These are phyloP conservation scores for Sphaerulina populicola DNA, from an alignment of 2,329 filamentous ascomycete species.

Conservation along the genomic window DNA sequence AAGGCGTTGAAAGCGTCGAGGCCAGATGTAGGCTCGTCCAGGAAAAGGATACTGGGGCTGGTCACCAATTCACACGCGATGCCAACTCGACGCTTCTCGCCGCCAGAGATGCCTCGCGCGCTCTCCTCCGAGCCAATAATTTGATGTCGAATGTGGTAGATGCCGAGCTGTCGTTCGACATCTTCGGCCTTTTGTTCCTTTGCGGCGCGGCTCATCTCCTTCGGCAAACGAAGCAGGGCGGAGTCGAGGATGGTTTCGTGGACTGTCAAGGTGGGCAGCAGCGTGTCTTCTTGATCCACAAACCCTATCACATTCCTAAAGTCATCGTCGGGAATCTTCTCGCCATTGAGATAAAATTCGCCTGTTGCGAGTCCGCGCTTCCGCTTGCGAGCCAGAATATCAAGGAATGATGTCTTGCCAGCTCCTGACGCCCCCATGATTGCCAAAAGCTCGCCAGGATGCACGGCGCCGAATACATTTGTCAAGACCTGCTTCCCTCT, in stretches of 20 bases:
- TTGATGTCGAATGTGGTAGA: constrained; percentile 87
- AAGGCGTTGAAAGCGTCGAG: constrained; percentile 95
- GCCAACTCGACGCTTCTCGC: constrained; percentile 89
- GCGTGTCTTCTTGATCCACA: constrained; percentile 95
- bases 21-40: constrained; percentile 94
- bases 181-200: constrained; percentile 89
- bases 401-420: constrained; percentile 93
- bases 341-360: constrained; percentile 86
- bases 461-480: constrained; percentile 74
- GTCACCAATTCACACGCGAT: constrained; percentile 98
- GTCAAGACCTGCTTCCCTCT: constrained; percentile 81
- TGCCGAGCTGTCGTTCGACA: constrained; percentile 91
- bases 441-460: constrained; percentile 88
- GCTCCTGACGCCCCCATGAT: constrained; percentile 98
- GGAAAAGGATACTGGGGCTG: constrained; percentile 90
- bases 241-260: constrained; percentile 97
- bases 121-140: constrained; percentile 94
- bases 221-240: constrained; percentile 80
- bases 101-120: constrained; percentile 90
- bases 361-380: constrained; percentile 74
- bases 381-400: constrained; percentile 93
- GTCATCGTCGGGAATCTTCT: constrained; percentile 73
- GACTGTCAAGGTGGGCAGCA: constrained; percentile 90
- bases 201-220: constrained; percentile 75
- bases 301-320: constrained; percentile 92